Evolutionary conservation across 495 filamentous ascomycete genomes (phyloP).

Genomic region (Delitschia confertaspora): DNA sequence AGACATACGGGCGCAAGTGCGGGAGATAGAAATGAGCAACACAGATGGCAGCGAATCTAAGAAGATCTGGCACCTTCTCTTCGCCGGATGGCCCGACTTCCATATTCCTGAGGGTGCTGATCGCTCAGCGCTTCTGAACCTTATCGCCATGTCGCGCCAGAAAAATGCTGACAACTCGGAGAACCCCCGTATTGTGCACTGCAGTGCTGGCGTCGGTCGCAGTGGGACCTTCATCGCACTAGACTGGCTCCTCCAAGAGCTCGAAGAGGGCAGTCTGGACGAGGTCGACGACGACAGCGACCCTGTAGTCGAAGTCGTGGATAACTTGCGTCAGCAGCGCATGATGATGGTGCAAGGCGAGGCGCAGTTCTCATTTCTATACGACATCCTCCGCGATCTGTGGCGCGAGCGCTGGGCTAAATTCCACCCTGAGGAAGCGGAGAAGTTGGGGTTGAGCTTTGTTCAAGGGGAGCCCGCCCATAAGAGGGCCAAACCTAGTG

Average conservation of each 20-base stretch:
- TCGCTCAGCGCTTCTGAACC: conserved; percentile 63
- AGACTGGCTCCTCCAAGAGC: conserved; percentile 75
- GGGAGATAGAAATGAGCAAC: conserved; percentile 47
- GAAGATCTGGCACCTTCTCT: conserved; percentile 81
- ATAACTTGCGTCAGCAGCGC: conserved; percentile 75
- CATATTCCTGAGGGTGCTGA: conserved; percentile 75
- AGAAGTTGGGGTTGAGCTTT: conserved; percentile 4
- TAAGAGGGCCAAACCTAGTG: conserved; percentile 8
- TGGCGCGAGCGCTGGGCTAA: conserved; percentile 37
- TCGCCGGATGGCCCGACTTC: conserved; percentile 91
- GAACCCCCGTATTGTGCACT: conserved; percentile 85
- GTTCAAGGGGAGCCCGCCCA: background rate
- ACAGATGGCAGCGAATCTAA: conserved; percentile 55
- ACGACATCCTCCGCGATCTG: conserved; percentile 71
- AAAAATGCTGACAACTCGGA: conserved; percentile 50
- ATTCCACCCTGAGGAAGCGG: conserved; percentile 17
- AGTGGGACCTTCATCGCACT: conserved; percentile 93
- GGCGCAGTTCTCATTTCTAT: conserved; percentile 79
- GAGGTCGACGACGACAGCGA: conserved; percentile 40
- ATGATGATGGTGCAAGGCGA: conserved; percentile 95
- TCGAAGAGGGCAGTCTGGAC: conserved; percentile 65
- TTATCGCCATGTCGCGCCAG: conserved; percentile 66
- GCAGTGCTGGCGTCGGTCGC: conserved; percentile 87
- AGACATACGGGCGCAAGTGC: conserved; percentile 46
- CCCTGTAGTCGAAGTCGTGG: conserved; percentile 64